Base-by-base conservation (phyloP, 805 yeast genomes). In the Wickerhamiella kurtzmanii region DNA sequence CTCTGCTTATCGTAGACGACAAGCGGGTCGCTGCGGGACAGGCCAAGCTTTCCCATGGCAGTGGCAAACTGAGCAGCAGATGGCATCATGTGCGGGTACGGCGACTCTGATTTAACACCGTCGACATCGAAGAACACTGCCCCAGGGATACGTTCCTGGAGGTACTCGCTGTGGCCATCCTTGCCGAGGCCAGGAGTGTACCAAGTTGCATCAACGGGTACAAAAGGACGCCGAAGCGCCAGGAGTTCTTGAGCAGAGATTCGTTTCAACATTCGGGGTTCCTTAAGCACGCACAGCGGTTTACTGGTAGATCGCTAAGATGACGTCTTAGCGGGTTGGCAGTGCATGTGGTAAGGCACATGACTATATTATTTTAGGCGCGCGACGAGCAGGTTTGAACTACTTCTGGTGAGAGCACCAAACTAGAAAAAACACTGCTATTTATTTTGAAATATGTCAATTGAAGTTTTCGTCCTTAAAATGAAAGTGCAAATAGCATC, bases 81-180 rank as follows among this genome's bases (percentile, higher is more conserved):
- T 1, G 97, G 97, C 11, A 88, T 69, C 96, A 88, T 92, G 58
- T 92, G 97, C 1, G 98, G 96, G 58, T 74, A 88, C 16, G 73
- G 67, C 13, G 85, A 78, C 1, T 63, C 63, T 51, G 82, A 83
- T 46, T 75, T 75, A 45, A 84, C 65, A 19, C 66, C 75, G 54
- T 85, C 95, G 44, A 89, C 75, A 57, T 86, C 95, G 56, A 87
- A 82, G 63, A 72, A 85, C 2, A 77, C 76, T 0, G 96, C 73
- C 6, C 74, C 67, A 15, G 79, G 78, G 8, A 82, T 65, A 50
- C 96, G 73, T 45, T 72, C 77, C 20, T 68, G 61, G 39, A 66
- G 63, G 58, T 72, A 80, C 60, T 86, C 85, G 22, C 41, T 41
- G 49, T 49, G 48, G 21, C 60, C 64, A 18, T 72, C 68, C 40